Base-by-base conservation (phyloP, 768 basidiomycete genomes). In the Trametes maxima region DNA sequence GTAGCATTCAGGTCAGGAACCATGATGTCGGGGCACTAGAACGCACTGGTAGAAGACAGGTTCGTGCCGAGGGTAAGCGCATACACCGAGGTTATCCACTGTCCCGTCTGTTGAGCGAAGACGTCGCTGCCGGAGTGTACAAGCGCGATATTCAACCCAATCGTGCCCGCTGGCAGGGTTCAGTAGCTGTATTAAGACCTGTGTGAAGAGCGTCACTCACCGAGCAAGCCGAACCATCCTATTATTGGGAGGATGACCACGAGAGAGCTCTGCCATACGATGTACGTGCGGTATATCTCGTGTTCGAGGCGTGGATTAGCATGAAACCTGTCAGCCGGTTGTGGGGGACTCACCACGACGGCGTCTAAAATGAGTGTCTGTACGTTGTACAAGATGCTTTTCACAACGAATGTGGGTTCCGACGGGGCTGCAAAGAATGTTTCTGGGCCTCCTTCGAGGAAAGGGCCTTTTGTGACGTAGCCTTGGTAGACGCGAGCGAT, bases 31-130 rank as follows among this genome's bases (percentile, higher is more conserved):
- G 35, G 13, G 45, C 25, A n/a, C 53, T 35, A 48, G 42, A n/a
- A 65, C 64, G 17, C 47, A 75, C 75, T 8, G 10, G 77, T 77
- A 14, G 71, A 70, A 19, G 68, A 51, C 0, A 76, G 46, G 62
- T 78, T 78, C 21, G 74, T 74, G 0, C 60, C 22, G 14, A 78
- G 64, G 0, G 78, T 73, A 3, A 66, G 67, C 0, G 65, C 59
- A 62, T 72, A 77, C 51, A 74, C 76, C 4, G 74, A 60, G 0
- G 66, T 74, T 54, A 78, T 72, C 77, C 77, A 79, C 13, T 57
- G 55, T 0, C 70, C 65, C 16, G 73, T 68, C 19, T 39, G 59
- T 2, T 49, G 60, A 2, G 49, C 66, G 54, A 76, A 79, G 16
- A 77, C 68, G 11, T 67, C 63, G 1, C 62, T 51, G 2, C 69